Percentiles rank a stretch among this genome's conserved stretches.
Evolutionary conservation across 176 grass and related monocot genomes (phyloP).

Genomic region (Triticum aestivum): IWGSC_CS_RefSeq_v2.1 NC_057798.1:78882591-78883090

Average conservation of each 20-base stretch:
- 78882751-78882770: neutral
- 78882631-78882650: neutral
- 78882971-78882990: conserved; percentile 34
- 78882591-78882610: neutral
- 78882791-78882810: neutral
- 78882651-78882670: too few species aligned
- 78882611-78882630: neutral
- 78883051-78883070: neutral
- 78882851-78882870: neutral
- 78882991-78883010: neutral
- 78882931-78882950: neutral
- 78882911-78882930: neutral
- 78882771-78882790: neutral
- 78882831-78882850: too few species aligned
- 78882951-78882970: neutral
- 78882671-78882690: too few species aligned
- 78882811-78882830: too few species aligned
- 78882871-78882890: neutral
- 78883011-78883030: neutral
- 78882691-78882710: neutral
- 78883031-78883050: conserved; percentile 7
- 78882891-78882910: neutral
- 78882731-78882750: neutral
- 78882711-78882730: neutral
- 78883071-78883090: neutral